Evolutionary conservation across 2,329 filamentous ascomycete species (phyloP).

Genomic region (Fusarium veterinarium): DNA sequence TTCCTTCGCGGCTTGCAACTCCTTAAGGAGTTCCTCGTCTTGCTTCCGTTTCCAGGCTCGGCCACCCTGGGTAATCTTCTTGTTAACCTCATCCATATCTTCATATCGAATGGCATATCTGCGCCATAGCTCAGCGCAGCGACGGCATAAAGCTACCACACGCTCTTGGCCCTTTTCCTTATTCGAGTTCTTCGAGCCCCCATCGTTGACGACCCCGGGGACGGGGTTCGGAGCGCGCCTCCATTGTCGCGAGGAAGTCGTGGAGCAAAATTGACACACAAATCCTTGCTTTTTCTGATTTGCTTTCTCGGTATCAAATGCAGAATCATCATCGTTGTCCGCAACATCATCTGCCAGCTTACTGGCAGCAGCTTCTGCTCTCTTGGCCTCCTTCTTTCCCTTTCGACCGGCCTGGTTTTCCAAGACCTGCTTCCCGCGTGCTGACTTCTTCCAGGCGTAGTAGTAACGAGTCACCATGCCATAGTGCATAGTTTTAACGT

Average conservation of each 20-base stretch:
- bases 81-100: conserved; percentile 88
- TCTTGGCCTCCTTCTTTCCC: conserved; percentile 87
- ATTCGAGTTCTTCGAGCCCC: conserved; percentile 64
- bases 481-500: conserved; percentile 85
- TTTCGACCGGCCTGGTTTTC: conserved; percentile 88
- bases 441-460: conserved; percentile 98
- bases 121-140: conserved; percentile 93
- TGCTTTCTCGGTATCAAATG: conserved; percentile 92
- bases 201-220: conserved; percentile 76
- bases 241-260: conserved; percentile 87
- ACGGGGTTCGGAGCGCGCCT: conserved; percentile 84
- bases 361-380: conserved; percentile 74
- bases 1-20: conserved; percentile 74
- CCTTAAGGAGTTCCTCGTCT: conserved; percentile 89
- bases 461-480: conserved; percentile 91
- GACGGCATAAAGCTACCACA: conserved; percentile 85
- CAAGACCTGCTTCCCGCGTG: conserved; percentile 88
- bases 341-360: conserved; percentile 94
- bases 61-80: conserved; percentile 83
- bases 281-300: conserved; percentile 82
- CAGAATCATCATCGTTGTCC: conserved; percentile 92
- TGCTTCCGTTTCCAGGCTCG: conserved; percentile 88
- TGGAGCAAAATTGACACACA: conserved; percentile 92
- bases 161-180: conserved; percentile 83
- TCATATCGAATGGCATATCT: conserved; percentile 97